Evolutionary conservation across 176 grass and related monocot genomes (phyloP), one percentile per base, ranked within the genome.

Genomic region (Phoenix roebelenii): DNA sequence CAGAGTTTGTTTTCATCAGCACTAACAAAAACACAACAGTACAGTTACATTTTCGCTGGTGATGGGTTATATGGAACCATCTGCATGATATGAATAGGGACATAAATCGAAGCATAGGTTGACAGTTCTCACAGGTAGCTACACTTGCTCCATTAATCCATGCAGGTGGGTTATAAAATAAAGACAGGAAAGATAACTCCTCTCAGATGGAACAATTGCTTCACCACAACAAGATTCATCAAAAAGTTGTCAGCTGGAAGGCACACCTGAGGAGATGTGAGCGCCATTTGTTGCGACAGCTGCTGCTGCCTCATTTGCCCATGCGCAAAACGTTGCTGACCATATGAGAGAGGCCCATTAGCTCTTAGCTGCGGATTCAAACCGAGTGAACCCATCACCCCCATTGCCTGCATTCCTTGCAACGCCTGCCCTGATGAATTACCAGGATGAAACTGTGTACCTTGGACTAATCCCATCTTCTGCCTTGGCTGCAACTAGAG

Each of bases 321-420:
- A 23, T 90, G 87, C 32, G 76, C 72, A 70, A 89, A 85, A 30
- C 88, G 79, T 73, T 88, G 93, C 60, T 92, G 74, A 24, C 16
- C 35, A 73, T 93, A 98, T 29, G 80, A 74, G 56, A 90, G 74
- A 71, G 83, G 71, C 60, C 86, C 91, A 50, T 79, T 96, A 23
- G 85, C 76, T 79, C 94, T 99, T 67, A 96, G 77, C 75, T 90
- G 91, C 17, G 25, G 26, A 65, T 77, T 90, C 55, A 89, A 77
- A 18, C 84, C 84, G 59, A 88, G 80, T 59, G 68, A 72, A 70
- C 79, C 57, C 81, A 99, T 85, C 57, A 93, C 77, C 55, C 94
- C 88, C 88, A 98, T 89, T 73, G 82, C 52, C 60, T 98, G 93
- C 87, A 98, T 92, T 28, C 93, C 85, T 78, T 90, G 84, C 68